phyloP scores from a whole-genome alignment of 257 asterid species.

The Coffea canephora region DNA sequence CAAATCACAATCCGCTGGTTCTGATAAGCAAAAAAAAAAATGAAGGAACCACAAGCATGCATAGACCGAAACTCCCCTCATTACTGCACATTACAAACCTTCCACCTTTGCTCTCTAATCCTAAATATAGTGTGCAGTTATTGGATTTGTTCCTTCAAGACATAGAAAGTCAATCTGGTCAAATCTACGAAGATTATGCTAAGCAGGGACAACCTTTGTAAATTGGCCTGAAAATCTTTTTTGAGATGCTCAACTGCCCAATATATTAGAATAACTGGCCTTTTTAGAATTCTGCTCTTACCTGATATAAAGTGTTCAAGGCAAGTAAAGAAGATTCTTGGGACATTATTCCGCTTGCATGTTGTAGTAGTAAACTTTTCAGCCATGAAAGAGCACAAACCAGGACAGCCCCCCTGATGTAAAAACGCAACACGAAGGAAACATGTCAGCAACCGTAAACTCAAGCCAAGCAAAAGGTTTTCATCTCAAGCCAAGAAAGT shows the following conservation, averaged over 20 bases:
- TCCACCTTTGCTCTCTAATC: neutral
- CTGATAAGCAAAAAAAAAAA: neutral
- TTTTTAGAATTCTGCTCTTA: slow-evolving; percentile 12
- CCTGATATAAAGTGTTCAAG: slow-evolving; percentile 87
- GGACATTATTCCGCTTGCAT: slow-evolving; percentile 79
- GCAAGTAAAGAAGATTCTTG: slow-evolving; percentile 82
- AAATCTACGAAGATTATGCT: neutral
- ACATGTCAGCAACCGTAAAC: neutral
- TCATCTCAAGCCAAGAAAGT: neutral
- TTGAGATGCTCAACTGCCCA: neutral
- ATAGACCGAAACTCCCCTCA: neutral
- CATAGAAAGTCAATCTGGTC: neutral
- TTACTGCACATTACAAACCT: neutral
- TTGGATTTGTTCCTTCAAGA: neutral
- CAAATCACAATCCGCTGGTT: neutral
- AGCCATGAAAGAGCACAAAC: slow-evolving; percentile 98
- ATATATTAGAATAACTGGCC: neutral
- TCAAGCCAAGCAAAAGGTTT: neutral
- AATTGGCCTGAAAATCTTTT: neutral
- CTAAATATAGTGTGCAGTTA: neutral
- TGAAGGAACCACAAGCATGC: neutral
- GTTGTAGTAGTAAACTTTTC: slow-evolving; percentile 76
- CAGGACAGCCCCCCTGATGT: slow-evolving; percentile 78
- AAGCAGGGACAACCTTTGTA: neutral
- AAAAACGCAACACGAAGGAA: slow-evolving; percentile 13